Percentiles rank a stretch among this genome's conserved stretches.
phyloP scores from a whole-genome alignment of 2,329 filamentous ascomycete genomes.

The Calycina herbarum region DNA sequence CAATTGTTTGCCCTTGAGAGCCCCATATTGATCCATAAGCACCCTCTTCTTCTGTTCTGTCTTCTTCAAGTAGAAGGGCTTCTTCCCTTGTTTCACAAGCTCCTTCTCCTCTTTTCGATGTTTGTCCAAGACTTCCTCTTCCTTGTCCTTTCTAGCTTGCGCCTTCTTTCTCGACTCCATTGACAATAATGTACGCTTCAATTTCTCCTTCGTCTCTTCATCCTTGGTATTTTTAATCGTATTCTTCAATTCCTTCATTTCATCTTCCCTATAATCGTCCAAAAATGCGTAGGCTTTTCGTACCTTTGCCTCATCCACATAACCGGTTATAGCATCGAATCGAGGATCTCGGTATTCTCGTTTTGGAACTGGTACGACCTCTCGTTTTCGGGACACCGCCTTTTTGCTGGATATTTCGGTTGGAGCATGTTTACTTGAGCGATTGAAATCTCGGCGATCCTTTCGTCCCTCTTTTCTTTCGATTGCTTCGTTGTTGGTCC shows the following conservation, averaged over 20 bases:
- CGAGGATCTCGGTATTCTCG: constrained; percentile 74
- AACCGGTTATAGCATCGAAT: constrained; percentile 69
- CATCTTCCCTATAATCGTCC: constrained; percentile 79
- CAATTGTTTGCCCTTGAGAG: constrained; percentile 82
- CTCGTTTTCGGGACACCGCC: constrained; percentile 78
- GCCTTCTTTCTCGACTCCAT: constrained; percentile 79
- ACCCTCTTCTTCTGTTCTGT: constrained; percentile 87
- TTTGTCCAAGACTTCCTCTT: constrained; percentile 67
- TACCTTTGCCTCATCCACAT: constrained; percentile 57
- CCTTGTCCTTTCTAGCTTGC: constrained; percentile 66
- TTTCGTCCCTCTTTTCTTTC: constrained; percentile 44
- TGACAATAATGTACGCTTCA: constrained; percentile 73
- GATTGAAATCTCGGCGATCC: constrained; percentile 44
- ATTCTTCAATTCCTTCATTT: constrained; percentile 72
- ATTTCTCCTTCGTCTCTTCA: constrained; percentile 60
- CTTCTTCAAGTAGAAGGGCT: constrained; percentile 90
- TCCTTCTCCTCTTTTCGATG: constrained; percentile 84
- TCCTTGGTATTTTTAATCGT: constrained; percentile 71
- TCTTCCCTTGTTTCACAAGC: constrained; percentile 82
- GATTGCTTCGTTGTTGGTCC: constrained; percentile 42
- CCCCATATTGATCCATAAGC: constrained; percentile 74
- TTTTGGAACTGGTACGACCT: constrained; percentile 65
- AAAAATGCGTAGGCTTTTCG: constrained; percentile 83
- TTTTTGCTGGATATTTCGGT: constrained; percentile 78
- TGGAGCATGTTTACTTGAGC: constrained; percentile 85